Evolutionary conservation across 768 basidiomycete species (phyloP).

Genomic region (Amanita phalloides): DNA sequence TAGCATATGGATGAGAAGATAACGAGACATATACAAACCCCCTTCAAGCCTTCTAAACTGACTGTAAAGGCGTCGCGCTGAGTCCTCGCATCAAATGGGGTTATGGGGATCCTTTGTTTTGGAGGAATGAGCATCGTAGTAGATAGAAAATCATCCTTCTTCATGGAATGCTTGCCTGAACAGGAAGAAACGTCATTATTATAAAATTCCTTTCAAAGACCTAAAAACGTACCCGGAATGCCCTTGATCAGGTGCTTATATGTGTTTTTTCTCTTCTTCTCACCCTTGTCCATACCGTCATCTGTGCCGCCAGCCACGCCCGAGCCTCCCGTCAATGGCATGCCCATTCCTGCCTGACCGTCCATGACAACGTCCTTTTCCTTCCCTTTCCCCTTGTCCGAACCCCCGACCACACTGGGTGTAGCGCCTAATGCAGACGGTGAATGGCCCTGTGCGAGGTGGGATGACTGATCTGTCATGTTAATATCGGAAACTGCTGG

Average conservation of each 20-base stretch:
- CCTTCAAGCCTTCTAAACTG: constrained; percentile 62
- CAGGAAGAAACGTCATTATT: constrained; percentile 4
- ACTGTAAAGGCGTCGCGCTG: constrained; percentile 67
- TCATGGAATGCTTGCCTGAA: constrained; percentile 68
- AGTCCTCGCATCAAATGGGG: constrained; percentile 52
- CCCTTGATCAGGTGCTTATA: constrained; percentile 73
- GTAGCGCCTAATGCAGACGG: background rate
- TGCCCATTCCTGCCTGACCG: constrained; percentile 19
- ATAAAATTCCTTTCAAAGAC: constrained; percentile 3
- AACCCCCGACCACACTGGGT: constrained; percentile 10
- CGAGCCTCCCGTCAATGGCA: constrained; percentile 21
- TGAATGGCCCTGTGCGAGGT: background rate
- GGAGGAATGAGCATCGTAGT: constrained; percentile 58
- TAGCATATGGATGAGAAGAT: constrained; percentile 2
- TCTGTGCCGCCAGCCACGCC: constrained; percentile 44
- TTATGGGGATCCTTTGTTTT: constrained; percentile 57
- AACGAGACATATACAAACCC: constrained; percentile 34
- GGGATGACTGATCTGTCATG: background rate
- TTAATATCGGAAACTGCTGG: background rate
- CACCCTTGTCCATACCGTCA: constrained; percentile 39
- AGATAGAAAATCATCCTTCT: constrained; percentile 66
- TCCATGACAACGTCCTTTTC: constrained; percentile 21
- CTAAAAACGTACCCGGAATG: constrained; percentile 46
- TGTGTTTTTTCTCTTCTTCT: constrained; percentile 68
- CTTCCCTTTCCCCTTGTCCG: constrained; percentile 43